Base-by-base conservation (phyloP, 495 filamentous ascomycete species). In the Corynascus novoguineensis region DNA sequence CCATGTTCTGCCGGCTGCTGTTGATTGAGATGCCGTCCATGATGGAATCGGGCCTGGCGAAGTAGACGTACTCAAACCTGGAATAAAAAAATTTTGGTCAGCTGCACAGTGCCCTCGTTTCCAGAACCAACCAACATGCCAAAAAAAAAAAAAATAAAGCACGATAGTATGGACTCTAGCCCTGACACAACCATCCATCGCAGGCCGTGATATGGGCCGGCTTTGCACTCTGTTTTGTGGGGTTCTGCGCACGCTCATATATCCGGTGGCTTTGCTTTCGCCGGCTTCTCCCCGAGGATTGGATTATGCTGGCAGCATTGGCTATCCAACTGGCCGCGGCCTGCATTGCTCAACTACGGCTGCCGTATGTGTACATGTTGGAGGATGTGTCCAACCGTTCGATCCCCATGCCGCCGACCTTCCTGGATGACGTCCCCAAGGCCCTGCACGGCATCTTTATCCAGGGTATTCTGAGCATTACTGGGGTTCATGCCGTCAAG, bases 1-100 rank as follows among this genome's bases (percentile, higher is more conserved):
- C 93, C 93, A 97, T 98, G 55, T 88, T 90, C 68, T 95, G 89
- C 24, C 93, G 82, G 62, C 86, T 90, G 60, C 83, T 82, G 71
- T 96, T 86, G 42, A 98, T 88, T 50, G 86, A 89, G 62, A 98
- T 97, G 22, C 90, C 91, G 68, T 97, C 93, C 59, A 95, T 95
- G 63, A 92, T 79, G 4, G 88, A 86, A 64, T 97, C 93, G 0
- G 92, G 93, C 5, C 93, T 81, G 19, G 92, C 90, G 64, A 90
- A 90, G 68, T 90, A 90, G 52, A 85, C 79, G 64, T 86, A 96
- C 74, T 97, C 93, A 67, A 97, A 98, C 9, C n/a, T 40, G n/a
- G n/a, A n/a, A n/a, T n/a, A n/a, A n/a, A n/a, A n/a, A n/a, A n/a
- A n/a, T n/a, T n/a, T n/a, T n/a, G n/a, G n/a, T n/a, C n/a, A n/a